Evolutionary conservation across 441 rosid species (phyloP), one percentile per base, ranked within the genome.

Genomic region (Adansonia gregorii): DNA sequence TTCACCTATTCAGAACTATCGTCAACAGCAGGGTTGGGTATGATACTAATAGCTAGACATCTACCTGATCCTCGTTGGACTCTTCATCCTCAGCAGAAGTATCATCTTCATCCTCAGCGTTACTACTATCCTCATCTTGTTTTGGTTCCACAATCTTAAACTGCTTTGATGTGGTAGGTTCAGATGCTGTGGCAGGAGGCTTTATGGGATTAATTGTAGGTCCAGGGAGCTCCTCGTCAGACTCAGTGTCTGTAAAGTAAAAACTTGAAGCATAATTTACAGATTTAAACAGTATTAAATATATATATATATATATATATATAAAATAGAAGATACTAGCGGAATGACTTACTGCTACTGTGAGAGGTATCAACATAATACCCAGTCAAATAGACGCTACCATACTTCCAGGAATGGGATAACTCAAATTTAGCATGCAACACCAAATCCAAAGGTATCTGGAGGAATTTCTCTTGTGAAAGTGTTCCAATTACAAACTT

Each of bases 361-460:
- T 66, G 54, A 39, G 24, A 2, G 2, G 54, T 52, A 27, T 72
- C 81, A 49, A 87, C 81, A 77, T 76, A 83, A 79, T 93, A 95
- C 60, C 98, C 98, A 20, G 86, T 45, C 79, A 95, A 89, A 85
- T 77, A 87, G 59, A 95, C 90, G 56, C 93, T 92, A 74, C 93
- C 98, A 75, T 85, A 79, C 82, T 86, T 91, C 93, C 90, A 84
- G 71, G 73, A 88, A 84, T 95, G 98, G n/a, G 91, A 95, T 35
- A 95, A 83, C 87, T 88, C 91, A 83, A 90, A 92, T 60, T 78
- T 77, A 61, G 67, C 79, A 52, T 93, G 88, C 78, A 93, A 76
- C 27, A 88, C 89, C 84, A 93, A 80, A 82, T 93, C 95, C 4
- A 90, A 82, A 45, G 82, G 31, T 35, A 88, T 17, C 75, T 93